Base-by-base conservation (phyloP, 768 basidiomycete species). In the Leccinum subgranulosum region DNA sequence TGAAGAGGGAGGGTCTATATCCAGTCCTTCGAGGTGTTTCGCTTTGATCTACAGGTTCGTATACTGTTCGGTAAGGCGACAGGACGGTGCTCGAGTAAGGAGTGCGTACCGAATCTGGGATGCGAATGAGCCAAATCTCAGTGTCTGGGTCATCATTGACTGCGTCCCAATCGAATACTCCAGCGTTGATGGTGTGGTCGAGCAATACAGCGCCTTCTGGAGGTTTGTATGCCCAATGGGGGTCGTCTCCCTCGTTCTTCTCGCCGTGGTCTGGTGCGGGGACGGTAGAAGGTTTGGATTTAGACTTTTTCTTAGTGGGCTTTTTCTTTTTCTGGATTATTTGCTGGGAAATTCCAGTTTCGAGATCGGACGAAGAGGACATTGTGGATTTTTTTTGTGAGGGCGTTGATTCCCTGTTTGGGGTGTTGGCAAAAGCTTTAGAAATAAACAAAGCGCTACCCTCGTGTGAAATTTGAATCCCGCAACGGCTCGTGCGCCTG, bases 161-260 rank as follows among this genome's bases (percentile, higher is more conserved):
- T 23, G 23, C 23, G 23, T 23, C 23, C 23, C 23, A 23, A 2
- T 90, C 88, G 63, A 88, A 88, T 3, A 77, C 76, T 1, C 76
- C 75, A 1, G 8, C 59, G 56, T 86, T 80, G 15, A 74, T 72
- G 23, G 70, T 62, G 56, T 79, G 72, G 49, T 83, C 76, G n/a
- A 86, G 65, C 15, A 79, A 67, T 8, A 74, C 70, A n/a, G 78
- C 73, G 9, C 81, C 85, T 2, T 71, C 58, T 7, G 88, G 87
- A 0, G 87, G 85, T 58, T 75, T 65, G 63, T 84, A 90, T 0
- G 77, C 82, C 84, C 85, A 86, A 53, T 80, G 73, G 1, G 76
- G 76, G 64, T 85, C 76, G 19, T 70, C 70, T 29, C 83, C 84
- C 66, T 85, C 83, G 56, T 84, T 81, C 66, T 76, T 81, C 10